Evolutionary conservation across 768 basidiomycete species (phyloP), one percentile per base, ranked within the genome.

Genomic region (Pulveroboletus sp.): DNA sequence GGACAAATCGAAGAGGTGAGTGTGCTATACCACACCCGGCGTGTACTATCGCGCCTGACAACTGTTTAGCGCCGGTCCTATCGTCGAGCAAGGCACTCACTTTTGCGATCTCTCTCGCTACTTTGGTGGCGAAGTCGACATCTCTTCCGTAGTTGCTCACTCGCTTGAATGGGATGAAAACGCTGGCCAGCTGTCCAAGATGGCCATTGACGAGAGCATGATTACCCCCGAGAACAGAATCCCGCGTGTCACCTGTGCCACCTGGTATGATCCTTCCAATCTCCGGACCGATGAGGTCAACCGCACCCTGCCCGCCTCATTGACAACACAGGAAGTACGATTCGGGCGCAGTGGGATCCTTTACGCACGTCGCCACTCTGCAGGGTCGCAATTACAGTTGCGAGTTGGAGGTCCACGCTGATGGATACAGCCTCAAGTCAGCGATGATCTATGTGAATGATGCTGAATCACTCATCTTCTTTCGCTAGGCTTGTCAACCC

Each of bases 61-160:
- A 24, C 55, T 42, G 7, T 50, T n/a, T 15, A 57, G 88, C 63
- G 85, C 80, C 47, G 89, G 89, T 17, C 89, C 91, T 5, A 76
- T 93, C 58, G 73, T 94, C 55, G 92, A 93, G 68, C 89, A 93
- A 73, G 94, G 91, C 41, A 98, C 95, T 12, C 95, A 98, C 73
- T 95, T 97, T 73, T 93, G 91, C 60, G 93, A 97, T 72, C 79
- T 96, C 39, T 96, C 93, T 36, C 86, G 95, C 57, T 95, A 95
- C 76, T 97, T 98, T 63, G 95, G 94, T 45, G 95, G 95, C 14
- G 90, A 95, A 57, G 91, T 96, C 50, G 90, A 96, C 63, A 83
- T 94, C 53, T 72, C 81, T 45, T 80, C 79, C 31, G 87, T 92
- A 36, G 72, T 67, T 35, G 95, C 94, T 14, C 90, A 93, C 63